These are phyloP conservation scores for Potentilla sterilis DNA, from an alignment of 306 rosid genomes.

Conservation along the genomic window DNA sequence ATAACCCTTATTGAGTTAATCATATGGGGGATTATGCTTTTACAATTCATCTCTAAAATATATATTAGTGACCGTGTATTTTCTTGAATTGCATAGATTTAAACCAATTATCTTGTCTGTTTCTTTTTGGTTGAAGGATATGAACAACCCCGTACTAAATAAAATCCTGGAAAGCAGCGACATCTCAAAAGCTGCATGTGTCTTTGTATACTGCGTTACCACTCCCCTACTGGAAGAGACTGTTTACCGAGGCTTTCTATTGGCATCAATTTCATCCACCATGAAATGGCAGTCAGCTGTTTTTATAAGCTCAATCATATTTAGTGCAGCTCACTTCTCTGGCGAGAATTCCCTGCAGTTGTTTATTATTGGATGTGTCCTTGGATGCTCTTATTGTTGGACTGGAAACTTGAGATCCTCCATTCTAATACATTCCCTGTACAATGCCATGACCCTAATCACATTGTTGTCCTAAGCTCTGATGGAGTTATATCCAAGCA, in stretches of 20 bases:
- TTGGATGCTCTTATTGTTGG: constrained; percentile 80
- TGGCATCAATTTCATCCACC: constrained; percentile 56
- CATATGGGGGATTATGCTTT: too few species aligned
- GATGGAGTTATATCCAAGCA: too few species aligned
- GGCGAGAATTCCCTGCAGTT: constrained; percentile 60
- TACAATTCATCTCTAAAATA: too few species aligned
- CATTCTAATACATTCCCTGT: constrained; percentile 64
- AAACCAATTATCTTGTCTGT: too few species aligned
- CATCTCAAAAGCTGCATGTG: constrained; percentile 54
- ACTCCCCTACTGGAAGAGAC: constrained; percentile 76
- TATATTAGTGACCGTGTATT: too few species aligned
- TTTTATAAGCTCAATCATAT: constrained; percentile 56
- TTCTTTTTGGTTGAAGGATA: constrained; percentile 38
- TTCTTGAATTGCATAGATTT: too few species aligned
- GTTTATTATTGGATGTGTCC: constrained; percentile 68
- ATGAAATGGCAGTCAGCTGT: constrained; percentile 74
- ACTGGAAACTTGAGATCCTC: constrained; percentile 63
- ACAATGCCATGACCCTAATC: constrained; percentile 64
- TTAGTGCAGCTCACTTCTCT: constrained; percentile 78
- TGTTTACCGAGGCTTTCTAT: constrained; percentile 74
- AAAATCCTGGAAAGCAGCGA: constrained; percentile 52
- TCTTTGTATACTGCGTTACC: constrained; percentile 52
- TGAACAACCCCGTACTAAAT: constrained; percentile 57
- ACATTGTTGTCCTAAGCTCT: constrained; percentile 44
- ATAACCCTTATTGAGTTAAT: too few species aligned